phyloP scores from a whole-genome alignment of 202 grass and related monocot species.

The Panicum virgatum region DNA sequence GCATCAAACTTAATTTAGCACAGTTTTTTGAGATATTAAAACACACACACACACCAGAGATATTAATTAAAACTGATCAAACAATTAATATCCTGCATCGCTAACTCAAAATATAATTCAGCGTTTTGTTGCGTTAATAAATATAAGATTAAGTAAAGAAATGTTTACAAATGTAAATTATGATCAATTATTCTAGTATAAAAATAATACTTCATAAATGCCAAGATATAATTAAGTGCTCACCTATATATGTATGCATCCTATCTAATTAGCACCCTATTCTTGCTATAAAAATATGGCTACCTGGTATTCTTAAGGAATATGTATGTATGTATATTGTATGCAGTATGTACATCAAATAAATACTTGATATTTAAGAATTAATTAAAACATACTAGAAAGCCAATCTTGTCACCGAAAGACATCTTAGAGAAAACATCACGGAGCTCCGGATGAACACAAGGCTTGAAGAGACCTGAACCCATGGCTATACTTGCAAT shows the following conservation, averaged over 20 bases:
- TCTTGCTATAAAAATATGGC: neutral
- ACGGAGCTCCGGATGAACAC: slow-evolving; percentile 42
- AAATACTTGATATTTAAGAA: neutral
- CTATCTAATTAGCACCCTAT: neutral
- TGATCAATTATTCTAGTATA: no score
- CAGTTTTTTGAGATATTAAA: neutral
- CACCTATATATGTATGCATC: neutral
- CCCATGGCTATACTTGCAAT: slow-evolving; percentile 44
- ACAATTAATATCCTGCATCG: neutral
- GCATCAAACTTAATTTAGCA: slow-evolving; percentile 6
- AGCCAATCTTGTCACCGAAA: slow-evolving; percentile 45
- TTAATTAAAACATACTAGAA: slow-evolving; percentile 42
- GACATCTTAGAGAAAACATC: slow-evolving; percentile 43
- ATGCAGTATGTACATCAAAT: neutral
- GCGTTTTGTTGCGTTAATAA: no score
- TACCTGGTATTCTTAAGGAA: neutral
- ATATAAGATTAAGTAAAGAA: no score
- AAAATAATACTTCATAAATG: neutral
- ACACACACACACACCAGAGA: no score
- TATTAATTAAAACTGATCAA: slow-evolving; percentile 23
- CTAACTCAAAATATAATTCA: neutral
- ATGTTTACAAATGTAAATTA: no score
- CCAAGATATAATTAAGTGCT: slow-evolving; percentile 16
- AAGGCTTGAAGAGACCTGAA: slow-evolving; percentile 38
- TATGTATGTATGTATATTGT: neutral